Conservation (phyloP, 2,329 filamentous ascomycete species). For the Leptographium lundbergii region DNA sequence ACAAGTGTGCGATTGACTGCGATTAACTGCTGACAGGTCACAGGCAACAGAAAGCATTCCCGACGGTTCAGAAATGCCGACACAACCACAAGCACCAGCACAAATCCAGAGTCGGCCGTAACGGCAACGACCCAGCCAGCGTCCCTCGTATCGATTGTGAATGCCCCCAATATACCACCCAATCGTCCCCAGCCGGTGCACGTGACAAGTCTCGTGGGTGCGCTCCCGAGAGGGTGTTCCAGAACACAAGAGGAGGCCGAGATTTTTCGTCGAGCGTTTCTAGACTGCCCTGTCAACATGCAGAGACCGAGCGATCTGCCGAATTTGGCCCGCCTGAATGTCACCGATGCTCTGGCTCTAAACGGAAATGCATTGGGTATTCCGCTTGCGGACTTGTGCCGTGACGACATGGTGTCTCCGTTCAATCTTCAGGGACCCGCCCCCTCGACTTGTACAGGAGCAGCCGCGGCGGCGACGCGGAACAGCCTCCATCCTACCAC, state of each 20-base stretch:
- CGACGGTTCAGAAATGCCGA: neutral
- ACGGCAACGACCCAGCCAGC: neutral
- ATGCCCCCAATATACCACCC: neutral
- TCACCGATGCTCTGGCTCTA: conserved; percentile 1
- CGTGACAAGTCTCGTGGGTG: too few species aligned
- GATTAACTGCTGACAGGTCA: neutral
- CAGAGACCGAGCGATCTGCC: conserved; percentile 1
- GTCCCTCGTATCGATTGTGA: neutral
- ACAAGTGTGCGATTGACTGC: too few species aligned
- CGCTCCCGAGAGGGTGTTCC: neutral
- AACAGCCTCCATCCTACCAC: conserved; percentile 11
- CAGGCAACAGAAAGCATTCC: neutral
- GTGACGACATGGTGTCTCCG: neutral
- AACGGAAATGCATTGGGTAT: conserved; percentile 4
- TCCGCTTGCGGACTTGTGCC: neutral
- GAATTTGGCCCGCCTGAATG: conserved; percentile 7
- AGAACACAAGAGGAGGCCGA: neutral
- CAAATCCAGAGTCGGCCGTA: neutral
- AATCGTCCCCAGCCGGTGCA: neutral
- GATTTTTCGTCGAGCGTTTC: neutral
- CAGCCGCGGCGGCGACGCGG: neutral
- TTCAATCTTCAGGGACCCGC: neutral
- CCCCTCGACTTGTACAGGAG: neutral
- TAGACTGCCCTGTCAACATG: neutral
- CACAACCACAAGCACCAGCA: neutral